Conservation (phyloP, 2,329 filamentous ascomycete genomes). For the Alternaria sp. region DNA sequence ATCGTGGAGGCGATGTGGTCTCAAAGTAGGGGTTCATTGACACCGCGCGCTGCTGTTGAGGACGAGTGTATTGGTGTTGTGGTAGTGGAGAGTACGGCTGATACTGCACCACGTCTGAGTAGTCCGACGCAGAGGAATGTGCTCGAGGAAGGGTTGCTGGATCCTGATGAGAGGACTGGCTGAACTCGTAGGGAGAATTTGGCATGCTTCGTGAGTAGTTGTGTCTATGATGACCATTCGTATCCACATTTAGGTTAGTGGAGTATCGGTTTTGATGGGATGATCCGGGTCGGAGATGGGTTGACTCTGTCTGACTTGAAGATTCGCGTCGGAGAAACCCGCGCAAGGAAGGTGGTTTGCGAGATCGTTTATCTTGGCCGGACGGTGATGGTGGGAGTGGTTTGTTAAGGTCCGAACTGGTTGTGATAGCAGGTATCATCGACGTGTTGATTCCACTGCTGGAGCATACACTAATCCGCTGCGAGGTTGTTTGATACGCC, state of each 20-base stretch:
- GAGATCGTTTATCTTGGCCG: slow-evolving; percentile 33
- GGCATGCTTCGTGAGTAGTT: slow-evolving; percentile 48
- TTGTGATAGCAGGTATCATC: slow-evolving; percentile 31
- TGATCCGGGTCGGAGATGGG: slow-evolving; percentile 35
- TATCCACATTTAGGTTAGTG: slow-evolving; percentile 33
- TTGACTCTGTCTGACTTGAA: slow-evolving; percentile 31
- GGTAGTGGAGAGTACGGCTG: slow-evolving; percentile 23
- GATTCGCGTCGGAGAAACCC: slow-evolving; percentile 39
- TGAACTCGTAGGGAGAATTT: slow-evolving; percentile 38
- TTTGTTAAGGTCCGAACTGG: slow-evolving; percentile 38
- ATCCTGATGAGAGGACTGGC: slow-evolving; percentile 18
- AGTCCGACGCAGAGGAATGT: slow-evolving; percentile 34
- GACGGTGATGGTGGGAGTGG: slow-evolving; percentile 41
- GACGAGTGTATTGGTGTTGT: slow-evolving; percentile 5
- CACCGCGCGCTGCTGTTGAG: slow-evolving; percentile 24
- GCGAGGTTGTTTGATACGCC: slow-evolving; percentile 42
- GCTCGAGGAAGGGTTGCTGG: slow-evolving; percentile 28
- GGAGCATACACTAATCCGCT: slow-evolving; percentile 28
- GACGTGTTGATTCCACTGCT: slow-evolving; percentile 22
- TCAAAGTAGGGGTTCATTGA: slow-evolving; percentile 35
- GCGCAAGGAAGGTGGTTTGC: slow-evolving; percentile 36
- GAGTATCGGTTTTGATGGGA: slow-evolving; percentile 28
- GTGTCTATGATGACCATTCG: slow-evolving; percentile 27
- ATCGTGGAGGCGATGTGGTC: slow-evolving; percentile 27
- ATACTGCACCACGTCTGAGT: slow-evolving; percentile 25